Evolutionary conservation across 2,329 filamentous ascomycete genomes (phyloP).

Genomic region (Cordyceps farinosa): DNA sequence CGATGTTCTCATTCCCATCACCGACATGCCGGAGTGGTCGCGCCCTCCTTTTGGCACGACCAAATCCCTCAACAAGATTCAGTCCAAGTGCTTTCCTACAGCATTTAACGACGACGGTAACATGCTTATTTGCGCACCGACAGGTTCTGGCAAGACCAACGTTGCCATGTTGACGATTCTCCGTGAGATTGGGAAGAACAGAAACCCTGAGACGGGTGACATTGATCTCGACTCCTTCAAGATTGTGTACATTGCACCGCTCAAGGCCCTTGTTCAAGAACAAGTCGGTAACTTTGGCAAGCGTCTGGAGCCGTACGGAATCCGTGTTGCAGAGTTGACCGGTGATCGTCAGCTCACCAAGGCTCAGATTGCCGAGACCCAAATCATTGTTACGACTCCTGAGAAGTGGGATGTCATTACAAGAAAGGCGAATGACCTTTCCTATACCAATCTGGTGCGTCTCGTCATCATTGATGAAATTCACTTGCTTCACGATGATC

Average conservation of each 20-base stretch:
- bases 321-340: conserved; percentile 91
- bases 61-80: conserved; percentile 88
- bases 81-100: conserved; percentile 86
- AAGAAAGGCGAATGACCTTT: conserved; percentile 91
- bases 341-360: conserved; percentile 98
- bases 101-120: conserved; percentile 95
- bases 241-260: conserved; percentile 93
- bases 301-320: conserved; percentile 83
- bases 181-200: conserved; percentile 93
- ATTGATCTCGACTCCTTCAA: conserved; percentile 97
- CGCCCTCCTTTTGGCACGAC: conserved; percentile 79
- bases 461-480: conserved; percentile 98
- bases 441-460: conserved; percentile 95
- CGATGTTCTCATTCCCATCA: conserved; percentile 77
- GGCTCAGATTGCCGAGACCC: conserved; percentile 95
- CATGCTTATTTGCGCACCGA: conserved; percentile 96
- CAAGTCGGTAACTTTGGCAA: conserved; percentile 97
- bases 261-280: conserved; percentile 95
- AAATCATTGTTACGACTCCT: conserved; percentile 96
- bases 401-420: conserved; percentile 99
- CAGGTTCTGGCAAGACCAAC: conserved; percentile 96
- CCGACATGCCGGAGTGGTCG: conserved; percentile 90
- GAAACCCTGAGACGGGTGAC: conserved; percentile 83
- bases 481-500: conserved; percentile 93
- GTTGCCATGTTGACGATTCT: conserved; percentile 97